A percentile compares a stretch with the other conserved stretches of the same genome.
phyloP scores from a whole-genome alignment of 305 asterid species.

The Ilex paraguariensis region DNA sequence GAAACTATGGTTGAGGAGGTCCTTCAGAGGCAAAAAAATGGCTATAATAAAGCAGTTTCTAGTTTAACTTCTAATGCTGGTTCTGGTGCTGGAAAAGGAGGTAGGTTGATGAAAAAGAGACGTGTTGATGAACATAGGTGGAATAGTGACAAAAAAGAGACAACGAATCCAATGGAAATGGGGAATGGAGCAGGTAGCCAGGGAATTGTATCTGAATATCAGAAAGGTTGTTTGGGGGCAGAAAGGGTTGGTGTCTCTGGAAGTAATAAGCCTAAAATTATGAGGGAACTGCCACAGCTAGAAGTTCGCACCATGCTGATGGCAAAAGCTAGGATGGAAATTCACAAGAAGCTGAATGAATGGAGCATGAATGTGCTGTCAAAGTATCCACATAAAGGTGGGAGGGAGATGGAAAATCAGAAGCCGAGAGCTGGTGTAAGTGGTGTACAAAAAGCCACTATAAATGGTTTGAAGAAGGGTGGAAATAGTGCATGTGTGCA shows the following conservation, averaged over 20 bases:
- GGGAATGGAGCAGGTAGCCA: constrained; percentile 15
- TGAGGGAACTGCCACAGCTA: constrained; percentile 13
- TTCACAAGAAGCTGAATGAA: constrained; percentile 28
- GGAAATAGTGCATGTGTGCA: constrained; percentile 11
- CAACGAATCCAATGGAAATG: constrained; percentile 11
- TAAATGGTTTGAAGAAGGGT: constrained; percentile 13
- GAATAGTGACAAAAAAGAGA: constrained; percentile 14
- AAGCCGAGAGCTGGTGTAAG: constrained; percentile 10
- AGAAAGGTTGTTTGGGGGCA: constrained; percentile 16
- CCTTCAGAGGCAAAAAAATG: constrained; percentile 13
- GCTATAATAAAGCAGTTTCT: constrained; percentile 12
- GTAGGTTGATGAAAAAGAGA: constrained; percentile 33
- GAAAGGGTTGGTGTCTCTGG: constrained; percentile 10
- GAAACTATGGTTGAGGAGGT: constrained; percentile 14
- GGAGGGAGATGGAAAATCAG: constrained; percentile 11
- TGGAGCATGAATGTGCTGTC: constrained; percentile 23
- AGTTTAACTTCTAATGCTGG: constrained; percentile 9
- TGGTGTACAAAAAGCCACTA: constrained; percentile 10
- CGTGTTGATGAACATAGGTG: constrained; percentile 17
- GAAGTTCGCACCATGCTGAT: constrained; percentile 30
- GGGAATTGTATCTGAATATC: constrained; percentile 21
- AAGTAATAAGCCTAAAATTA: constrained; percentile 11
- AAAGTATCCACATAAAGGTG: constrained; percentile 17
- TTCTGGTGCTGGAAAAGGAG: constrained; percentile 17
- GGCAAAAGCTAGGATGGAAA: constrained; percentile 45